phyloP scores from a whole-genome alignment of 1,284 basidiomycete species.

The Ganoderma lingzhi region DNA sequence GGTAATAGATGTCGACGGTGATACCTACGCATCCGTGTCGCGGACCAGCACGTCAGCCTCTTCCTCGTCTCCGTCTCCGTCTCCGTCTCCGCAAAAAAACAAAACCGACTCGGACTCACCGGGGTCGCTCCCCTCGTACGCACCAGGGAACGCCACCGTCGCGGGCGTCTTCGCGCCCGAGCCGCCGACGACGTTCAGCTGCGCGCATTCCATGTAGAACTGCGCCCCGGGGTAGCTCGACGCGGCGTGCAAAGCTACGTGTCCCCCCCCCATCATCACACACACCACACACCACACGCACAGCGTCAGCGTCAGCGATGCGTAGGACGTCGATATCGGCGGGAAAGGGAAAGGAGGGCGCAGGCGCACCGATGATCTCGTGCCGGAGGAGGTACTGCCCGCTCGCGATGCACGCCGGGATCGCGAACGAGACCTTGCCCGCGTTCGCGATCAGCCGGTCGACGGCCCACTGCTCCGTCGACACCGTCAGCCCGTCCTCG shows the following conservation, averaged over 20 bases:
- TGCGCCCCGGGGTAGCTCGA: conserved; percentile 58
- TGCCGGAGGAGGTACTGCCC: conserved; percentile 62
- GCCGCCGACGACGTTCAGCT: conserved; percentile 58
- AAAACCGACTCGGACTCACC: conserved; percentile 27
- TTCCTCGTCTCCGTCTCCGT: too few species aligned
- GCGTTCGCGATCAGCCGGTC: conserved; percentile 59
- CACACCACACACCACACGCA: too few species aligned
- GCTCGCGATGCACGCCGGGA: conserved; percentile 56
- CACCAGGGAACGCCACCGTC: conserved; percentile 60
- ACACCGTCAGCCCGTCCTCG: conserved; percentile 49
- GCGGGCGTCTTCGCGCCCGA: conserved; percentile 51
- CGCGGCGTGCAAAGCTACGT: conserved; percentile 51
- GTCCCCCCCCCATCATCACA: too few species aligned
- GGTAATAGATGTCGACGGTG: conserved; percentile 37
- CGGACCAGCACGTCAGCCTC: conserved; percentile 3
- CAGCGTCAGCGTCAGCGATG: too few species aligned
- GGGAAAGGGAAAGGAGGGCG: too few species aligned
- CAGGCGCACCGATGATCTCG: conserved; percentile 60
- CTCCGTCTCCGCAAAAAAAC: too few species aligned
- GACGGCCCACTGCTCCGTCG: conserved; percentile 49
- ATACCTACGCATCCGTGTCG: conserved; percentile 29
- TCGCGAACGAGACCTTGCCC: conserved; percentile 60
- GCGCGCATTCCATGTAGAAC: conserved; percentile 63
- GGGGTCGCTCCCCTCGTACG: conserved; percentile 47
- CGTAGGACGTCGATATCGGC: too few species aligned